Percentiles rank a stretch among this genome's conserved stretches.
These are phyloP conservation scores for Fonsecaea monophora DNA, from an alignment of 2,329 filamentous ascomycete species.

Conservation along the genomic window DNA sequence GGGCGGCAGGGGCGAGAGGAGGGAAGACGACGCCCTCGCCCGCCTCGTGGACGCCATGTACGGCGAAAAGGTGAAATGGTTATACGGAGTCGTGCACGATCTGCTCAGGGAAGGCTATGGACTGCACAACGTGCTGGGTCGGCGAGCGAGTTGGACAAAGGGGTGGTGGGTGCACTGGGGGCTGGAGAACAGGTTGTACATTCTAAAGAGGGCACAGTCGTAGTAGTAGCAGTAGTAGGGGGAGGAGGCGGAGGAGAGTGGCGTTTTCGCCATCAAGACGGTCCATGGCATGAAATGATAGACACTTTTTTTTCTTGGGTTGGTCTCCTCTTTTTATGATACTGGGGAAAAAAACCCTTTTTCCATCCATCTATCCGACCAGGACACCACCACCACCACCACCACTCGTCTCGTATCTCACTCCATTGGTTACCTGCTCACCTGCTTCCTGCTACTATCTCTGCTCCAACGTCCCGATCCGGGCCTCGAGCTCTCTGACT, in stretches of 20 bases:
- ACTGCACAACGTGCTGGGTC: slow-evolving; percentile 41
- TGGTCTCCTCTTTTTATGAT: too few relatives aligned
- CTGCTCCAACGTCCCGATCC: slow-evolving; percentile 55
- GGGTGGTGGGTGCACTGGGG: slow-evolving; percentile 64
- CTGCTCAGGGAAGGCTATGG: slow-evolving; percentile 41
- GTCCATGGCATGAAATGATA: too few relatives aligned
- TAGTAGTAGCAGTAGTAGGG: too few relatives aligned
- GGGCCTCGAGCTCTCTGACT: slow-evolving; percentile 84
- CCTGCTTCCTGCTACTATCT: too few relatives aligned
- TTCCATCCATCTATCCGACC: too few relatives aligned
- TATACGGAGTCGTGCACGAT: slow-evolving; percentile 44
- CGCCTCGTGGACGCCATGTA: slow-evolving; percentile 40
- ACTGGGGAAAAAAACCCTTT: background rate
- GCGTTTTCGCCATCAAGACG: slow-evolving; percentile 3
- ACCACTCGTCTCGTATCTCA: too few relatives aligned
- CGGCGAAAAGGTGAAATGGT: slow-evolving; percentile 18
- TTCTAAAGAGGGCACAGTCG: slow-evolving; percentile 50
- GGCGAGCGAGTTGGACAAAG: slow-evolving; percentile 44
- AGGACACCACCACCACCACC: too few relatives aligned
- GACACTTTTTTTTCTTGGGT: too few relatives aligned
- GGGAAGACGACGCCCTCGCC: slow-evolving; percentile 46
- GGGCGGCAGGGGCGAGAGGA: slow-evolving; percentile 31
- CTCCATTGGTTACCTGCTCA: background rate
- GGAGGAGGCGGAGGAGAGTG: background rate
- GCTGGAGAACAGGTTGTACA: slow-evolving; percentile 61